These are phyloP conservation scores for Lipomyces anomalus DNA, from an alignment of 805 yeast genomes.

Conservation along the genomic window DNA sequence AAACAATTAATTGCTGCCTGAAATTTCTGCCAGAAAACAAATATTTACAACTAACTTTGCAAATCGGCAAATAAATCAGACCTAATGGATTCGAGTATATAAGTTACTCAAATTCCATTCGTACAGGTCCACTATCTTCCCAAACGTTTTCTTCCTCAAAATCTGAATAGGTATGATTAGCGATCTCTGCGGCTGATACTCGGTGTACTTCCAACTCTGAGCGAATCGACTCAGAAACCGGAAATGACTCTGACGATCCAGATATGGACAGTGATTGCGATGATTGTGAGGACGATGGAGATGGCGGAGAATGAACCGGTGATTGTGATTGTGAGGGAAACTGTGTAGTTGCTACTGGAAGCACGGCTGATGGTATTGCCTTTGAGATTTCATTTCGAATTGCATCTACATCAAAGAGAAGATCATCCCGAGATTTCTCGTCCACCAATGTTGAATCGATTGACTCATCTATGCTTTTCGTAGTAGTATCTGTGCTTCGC, in stretches of 20 bases:
- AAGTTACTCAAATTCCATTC: neutral
- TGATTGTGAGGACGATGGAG: neutral
- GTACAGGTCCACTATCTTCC: neutral
- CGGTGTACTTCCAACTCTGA: too few relatives aligned
- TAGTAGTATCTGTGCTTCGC: too few relatives aligned
- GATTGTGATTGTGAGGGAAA: neutral
- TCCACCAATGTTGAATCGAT: too few relatives aligned
- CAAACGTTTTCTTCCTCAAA: neutral
- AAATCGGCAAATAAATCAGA: too few relatives aligned
- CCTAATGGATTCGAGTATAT: too few relatives aligned
- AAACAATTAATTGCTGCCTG: neutral
- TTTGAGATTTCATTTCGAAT: constrained; percentile 34
- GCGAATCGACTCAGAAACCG: too few relatives aligned
- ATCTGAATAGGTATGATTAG: neutral
- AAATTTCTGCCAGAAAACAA: too few relatives aligned
- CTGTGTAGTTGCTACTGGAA: neutral
- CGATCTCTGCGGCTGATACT: neutral
- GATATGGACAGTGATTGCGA: neutral
- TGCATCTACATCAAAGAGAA: constrained; percentile 38
- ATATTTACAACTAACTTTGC: too few relatives aligned
- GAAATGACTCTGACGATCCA: neutral
- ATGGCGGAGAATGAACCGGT: neutral
- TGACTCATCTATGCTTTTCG: too few relatives aligned
- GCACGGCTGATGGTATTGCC: constrained; percentile 24
- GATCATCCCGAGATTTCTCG: constrained; percentile 36